Evolutionary conservation across 2,329 filamentous ascomycete species (phyloP), one percentile per base, ranked within the genome.

Genomic region (Dactylellina sp.): DNA sequence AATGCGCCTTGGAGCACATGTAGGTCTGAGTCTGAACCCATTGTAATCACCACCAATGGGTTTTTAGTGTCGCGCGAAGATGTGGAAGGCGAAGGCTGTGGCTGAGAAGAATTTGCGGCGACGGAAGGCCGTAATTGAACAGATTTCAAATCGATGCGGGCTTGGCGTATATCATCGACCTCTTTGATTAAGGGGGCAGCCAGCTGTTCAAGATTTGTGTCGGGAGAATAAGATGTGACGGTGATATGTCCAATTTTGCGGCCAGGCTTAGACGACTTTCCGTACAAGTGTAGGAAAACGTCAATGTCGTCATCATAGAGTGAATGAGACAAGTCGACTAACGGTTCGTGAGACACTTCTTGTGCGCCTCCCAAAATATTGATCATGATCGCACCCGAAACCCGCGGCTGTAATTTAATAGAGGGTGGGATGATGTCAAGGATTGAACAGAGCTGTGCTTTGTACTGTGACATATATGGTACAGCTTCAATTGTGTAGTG

Each of bases 391-490:
- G 63, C 37, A 18, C 37, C 9, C 7, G 53, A 44, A 2, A 44
- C 39, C 11, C 53, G 35, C 16, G 57, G 53, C n/a, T 44, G 20
- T 14, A 44, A 18, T 44, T 44, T 57, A 20, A 44, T 28, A 7
- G 53, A 28, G 2, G 18, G 71, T 0, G 86, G 86, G 18, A 89
- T 84, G 84, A 89, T 82, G 78, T 88, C 87, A 39, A 97, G 86
- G 75, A 99, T 94, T 1, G 94, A 89, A 71, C 89, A 88, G 7
- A 98, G 87, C 80, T 99, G 93, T 1, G 92, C 91, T 80, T 95
- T 92, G 82, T 92, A 99, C 81, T 99, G 95, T 0, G 93, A 97
- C 72, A 94, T 87, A 0, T 89, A 89, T 53, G 95, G 92, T n/a
- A 44, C 20, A 2, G 92, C 91, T 83, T 99, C 94, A 76, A 98